Evolutionary conservation across 2,329 filamentous ascomycete species (phyloP).

Genomic region (Alternaria ethzedia): DNA sequence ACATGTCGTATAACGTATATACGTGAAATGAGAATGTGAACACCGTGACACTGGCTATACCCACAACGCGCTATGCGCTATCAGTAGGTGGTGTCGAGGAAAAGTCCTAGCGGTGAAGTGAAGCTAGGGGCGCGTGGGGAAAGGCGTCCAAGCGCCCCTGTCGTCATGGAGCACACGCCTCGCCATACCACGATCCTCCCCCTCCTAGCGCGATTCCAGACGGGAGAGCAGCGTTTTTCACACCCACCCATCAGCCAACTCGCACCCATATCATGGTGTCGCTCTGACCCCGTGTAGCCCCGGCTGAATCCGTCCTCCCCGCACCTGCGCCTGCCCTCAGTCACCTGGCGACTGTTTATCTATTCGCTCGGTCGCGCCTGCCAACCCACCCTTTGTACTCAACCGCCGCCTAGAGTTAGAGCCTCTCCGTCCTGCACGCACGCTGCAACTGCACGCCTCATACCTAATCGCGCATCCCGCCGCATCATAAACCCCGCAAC

Average conservation of each 20-base stretch:
- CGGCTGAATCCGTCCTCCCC: background rate
- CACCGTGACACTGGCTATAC: background rate
- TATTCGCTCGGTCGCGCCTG: slow-evolving; percentile 6
- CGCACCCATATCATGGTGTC: background rate
- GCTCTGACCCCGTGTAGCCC: slow-evolving; percentile 1
- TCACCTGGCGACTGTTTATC: background rate
- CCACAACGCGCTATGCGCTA: slow-evolving; percentile 14
- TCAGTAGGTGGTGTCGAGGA: slow-evolving; percentile 4
- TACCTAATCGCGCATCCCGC: background rate
- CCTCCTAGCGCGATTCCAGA: slow-evolving; percentile 5
- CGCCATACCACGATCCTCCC: slow-evolving; percentile 1
- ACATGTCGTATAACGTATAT: background rate
- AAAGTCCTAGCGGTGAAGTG: slow-evolving; percentile 23
- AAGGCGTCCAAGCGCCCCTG: slow-evolving; percentile 9
- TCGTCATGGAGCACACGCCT: slow-evolving; percentile 19
- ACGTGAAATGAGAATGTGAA: background rate
- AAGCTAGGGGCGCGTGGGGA: background rate
- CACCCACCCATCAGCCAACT: slow-evolving; percentile 2
- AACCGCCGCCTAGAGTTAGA: background rate
- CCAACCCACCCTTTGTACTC: slow-evolving; percentile 2
- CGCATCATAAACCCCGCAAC: slow-evolving; percentile 6
- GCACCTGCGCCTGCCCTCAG: background rate
- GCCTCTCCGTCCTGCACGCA: background rate
- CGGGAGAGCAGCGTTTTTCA: background rate
- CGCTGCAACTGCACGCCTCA: background rate